These are phyloP conservation scores for Paraglomus brasilianum DNA, from an alignment of 192 early-diverging fungal species.

Conservation along the genomic window DNA sequence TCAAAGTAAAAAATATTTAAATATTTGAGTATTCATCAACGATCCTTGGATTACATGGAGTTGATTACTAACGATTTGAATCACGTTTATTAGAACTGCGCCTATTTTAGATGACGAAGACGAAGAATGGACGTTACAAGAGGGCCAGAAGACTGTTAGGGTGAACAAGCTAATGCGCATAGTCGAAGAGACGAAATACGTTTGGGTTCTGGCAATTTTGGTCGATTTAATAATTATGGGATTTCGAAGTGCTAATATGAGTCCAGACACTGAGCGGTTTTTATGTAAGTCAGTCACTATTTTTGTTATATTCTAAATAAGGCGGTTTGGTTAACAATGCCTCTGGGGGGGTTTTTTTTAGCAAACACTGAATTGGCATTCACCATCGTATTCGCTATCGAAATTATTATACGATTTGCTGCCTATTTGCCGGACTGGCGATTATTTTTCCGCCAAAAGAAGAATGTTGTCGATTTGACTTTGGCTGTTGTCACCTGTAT, in stretches of 20 bases:
- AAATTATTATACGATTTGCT: slow-evolving; percentile 46
- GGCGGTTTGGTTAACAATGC: not conserved
- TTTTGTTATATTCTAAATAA: not conserved
- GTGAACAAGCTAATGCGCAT: slow-evolving; percentile 3
- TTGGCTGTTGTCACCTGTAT: slow-evolving; percentile 47
- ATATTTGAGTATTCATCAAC: not conserved
- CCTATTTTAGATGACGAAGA: slow-evolving; percentile 23
- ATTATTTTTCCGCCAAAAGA: slow-evolving; percentile 44
- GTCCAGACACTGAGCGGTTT: slow-evolving; percentile 17
- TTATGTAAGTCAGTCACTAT: slow-evolving; percentile 36
- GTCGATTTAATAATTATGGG: slow-evolving; percentile 52
- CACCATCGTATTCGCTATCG: slow-evolving; percentile 48
- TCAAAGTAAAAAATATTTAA: slow-evolving; percentile 41
- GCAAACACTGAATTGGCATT: slow-evolving; percentile 47
- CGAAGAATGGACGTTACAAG: slow-evolving; percentile 25
- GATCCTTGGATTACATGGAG: not conserved
- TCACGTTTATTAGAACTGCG: slow-evolving; percentile 1
- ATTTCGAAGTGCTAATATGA: slow-evolving; percentile 38
- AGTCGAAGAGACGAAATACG: slow-evolving; percentile 32
- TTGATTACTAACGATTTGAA: not conserved
- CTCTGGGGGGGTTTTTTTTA: slow-evolving; percentile 14
- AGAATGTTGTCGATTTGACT: slow-evolving; percentile 49
- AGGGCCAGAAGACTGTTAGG: not conserved
- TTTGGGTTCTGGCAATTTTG: slow-evolving; percentile 49
- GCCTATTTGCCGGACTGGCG: slow-evolving; percentile 34